Evolutionary conservation across 1,284 basidiomycete genomes (phyloP).

Genomic region (Earliella scabrosa): DNA sequence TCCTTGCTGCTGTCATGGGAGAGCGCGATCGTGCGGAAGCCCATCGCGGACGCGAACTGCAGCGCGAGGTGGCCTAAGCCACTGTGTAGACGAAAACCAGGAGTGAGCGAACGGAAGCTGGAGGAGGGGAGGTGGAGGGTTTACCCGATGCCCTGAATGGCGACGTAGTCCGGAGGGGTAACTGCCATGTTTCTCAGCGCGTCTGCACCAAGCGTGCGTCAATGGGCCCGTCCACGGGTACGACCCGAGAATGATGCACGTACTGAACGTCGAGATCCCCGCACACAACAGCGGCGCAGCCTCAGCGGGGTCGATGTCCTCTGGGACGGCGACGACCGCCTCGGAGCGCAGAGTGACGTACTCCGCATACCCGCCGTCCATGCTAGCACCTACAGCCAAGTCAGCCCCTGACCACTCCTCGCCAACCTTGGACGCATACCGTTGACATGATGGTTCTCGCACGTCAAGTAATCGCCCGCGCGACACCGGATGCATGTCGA

Average conservation of each 20-base stretch:
- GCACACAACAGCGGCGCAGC: conserved; percentile 87
- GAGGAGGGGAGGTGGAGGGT: not conserved
- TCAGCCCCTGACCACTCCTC: too few species aligned
- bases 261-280: conserved; percentile 38
- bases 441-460: conserved; percentile 29
- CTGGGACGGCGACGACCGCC: conserved; percentile 75
- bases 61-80: conserved; percentile 39
- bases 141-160: conserved; percentile 38
- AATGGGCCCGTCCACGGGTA: not conserved
- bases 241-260: not conserved
- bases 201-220: conserved; percentile 15
- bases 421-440: conserved; percentile 32
- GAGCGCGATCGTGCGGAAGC: conserved; percentile 35
- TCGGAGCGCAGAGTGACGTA: conserved; percentile 29
- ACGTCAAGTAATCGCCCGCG: conserved; percentile 26
- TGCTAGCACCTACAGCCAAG: conserved; percentile 7
- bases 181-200: conserved; percentile 30
- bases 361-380: conserved; percentile 26
- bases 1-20: conserved; percentile 33
- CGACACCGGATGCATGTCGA: conserved; percentile 26
- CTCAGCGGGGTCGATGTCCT: conserved; percentile 64
- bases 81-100: conserved; percentile 9
- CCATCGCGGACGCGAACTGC: conserved; percentile 35
- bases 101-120: not conserved
- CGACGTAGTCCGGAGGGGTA: conserved; percentile 32